These are phyloP conservation scores for Stachybotrys elegans DNA, from an alignment of 2,329 filamentous ascomycete genomes.

Conservation along the genomic window DNA sequence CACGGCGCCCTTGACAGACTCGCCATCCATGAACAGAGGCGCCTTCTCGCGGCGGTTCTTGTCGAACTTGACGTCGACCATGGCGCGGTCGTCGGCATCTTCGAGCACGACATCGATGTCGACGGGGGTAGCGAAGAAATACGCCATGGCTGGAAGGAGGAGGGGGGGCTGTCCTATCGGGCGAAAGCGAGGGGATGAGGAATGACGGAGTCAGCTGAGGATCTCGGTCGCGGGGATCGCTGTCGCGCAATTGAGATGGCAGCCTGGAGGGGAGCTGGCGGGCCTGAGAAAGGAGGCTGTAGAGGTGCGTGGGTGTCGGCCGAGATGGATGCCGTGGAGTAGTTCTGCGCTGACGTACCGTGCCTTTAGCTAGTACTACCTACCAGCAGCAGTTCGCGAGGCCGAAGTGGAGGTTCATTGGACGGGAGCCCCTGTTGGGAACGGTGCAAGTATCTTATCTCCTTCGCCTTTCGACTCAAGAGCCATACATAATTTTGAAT, in stretches of 20 bases:
- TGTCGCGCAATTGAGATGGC: conserved; percentile 5
- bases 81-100: conserved; percentile 87
- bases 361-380: too few relatives aligned
- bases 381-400: too few relatives aligned
- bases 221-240: background rate
- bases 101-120: conserved; percentile 99
- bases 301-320: conserved; percentile 15
- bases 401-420: too few relatives aligned
- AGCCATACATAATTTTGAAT: too few relatives aligned
- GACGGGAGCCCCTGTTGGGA: too few relatives aligned
- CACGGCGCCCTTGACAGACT: conserved; percentile 94
- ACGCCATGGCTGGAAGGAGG: conserved; percentile 64
- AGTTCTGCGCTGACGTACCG: conserved; percentile 29
- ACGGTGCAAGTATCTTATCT: too few relatives aligned
- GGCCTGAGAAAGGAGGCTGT: conserved; percentile 3
- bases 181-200: background rate
- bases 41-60: conserved; percentile 97
- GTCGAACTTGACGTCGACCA: conserved; percentile 96
- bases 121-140: conserved; percentile 96
- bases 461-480: too few relatives aligned
- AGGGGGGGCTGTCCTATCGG: conserved; percentile 1
- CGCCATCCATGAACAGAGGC: conserved; percentile 94
- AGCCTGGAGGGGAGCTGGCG: conserved; percentile 14
- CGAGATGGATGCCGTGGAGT: conserved; percentile 7
- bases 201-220: too few relatives aligned